These are phyloP conservation scores for Daldinia sp. DNA, from an alignment of 2,329 filamentous ascomycete species.

Conservation along the genomic window DNA sequence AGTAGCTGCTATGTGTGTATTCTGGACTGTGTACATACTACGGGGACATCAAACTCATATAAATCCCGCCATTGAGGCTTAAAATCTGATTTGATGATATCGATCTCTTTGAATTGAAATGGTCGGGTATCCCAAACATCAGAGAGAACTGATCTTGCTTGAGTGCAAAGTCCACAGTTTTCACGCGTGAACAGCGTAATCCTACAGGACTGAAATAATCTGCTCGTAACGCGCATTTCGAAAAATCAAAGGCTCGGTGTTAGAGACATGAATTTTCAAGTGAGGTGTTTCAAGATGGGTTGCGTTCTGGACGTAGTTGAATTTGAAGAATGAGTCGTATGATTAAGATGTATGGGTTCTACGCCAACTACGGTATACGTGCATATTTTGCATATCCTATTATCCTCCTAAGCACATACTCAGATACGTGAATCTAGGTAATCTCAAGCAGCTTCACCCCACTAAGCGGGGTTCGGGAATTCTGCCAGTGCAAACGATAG, in stretches of 20 bases:
- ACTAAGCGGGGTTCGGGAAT: conserved; percentile 4
- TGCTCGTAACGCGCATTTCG: conserved; percentile 64
- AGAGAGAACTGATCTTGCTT: conserved; percentile 76
- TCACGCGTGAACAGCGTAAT: conserved; percentile 82
- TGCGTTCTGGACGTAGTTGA: neutral
- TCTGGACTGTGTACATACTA: conserved; percentile 63
- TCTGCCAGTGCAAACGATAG: neutral
- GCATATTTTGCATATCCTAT: too few relatives aligned
- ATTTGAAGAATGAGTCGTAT: neutral
- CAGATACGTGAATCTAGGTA: neutral
- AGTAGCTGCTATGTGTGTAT: neutral
- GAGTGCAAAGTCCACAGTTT: conserved; percentile 77
- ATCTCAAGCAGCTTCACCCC: neutral
- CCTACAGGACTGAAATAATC: conserved; percentile 67
- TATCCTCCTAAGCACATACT: too few relatives aligned
- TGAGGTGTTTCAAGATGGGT: neutral
- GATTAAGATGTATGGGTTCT: neutral
- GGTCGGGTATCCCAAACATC: conserved; percentile 75
- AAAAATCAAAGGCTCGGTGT: neutral
- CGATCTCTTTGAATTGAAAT: conserved; percentile 76
- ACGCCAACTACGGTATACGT: neutral
- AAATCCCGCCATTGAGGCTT: conserved; percentile 74
- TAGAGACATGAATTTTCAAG: neutral
- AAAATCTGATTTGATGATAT: conserved; percentile 73
- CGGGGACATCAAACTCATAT: conserved; percentile 86